Evolutionary conservation across 257 asterid species (phyloP).

Genomic region (Prunella vulgaris): DNA sequence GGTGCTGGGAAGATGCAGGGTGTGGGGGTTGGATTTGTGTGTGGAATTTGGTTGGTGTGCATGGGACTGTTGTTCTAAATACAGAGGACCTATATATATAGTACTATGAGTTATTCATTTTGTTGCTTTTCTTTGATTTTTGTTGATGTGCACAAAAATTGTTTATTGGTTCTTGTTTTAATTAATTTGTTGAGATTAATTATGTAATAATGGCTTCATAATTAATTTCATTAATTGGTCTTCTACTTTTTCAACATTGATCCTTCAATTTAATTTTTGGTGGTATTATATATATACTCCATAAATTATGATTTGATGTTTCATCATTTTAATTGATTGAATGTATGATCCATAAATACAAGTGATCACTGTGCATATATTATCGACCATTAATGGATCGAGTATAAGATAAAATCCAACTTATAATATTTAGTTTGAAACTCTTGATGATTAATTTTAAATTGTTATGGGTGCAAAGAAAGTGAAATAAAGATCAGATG

Average conservation of each 20-base stretch:
- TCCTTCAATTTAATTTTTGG: background rate
- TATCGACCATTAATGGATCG: no score
- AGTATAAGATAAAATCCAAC: no score
- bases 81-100: background rate
- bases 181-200: background rate
- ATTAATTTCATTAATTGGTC: background rate
- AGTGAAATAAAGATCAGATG: no score
- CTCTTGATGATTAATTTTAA: no score
- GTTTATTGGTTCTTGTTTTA: slow-evolving; percentile 10
- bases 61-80: slow-evolving; percentile 23
- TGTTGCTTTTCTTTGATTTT: background rate
- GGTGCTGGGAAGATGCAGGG: slow-evolving; percentile 36
- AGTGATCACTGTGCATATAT: no score
- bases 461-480: no score
- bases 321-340: no score
- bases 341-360: no score
- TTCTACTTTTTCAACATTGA: background rate
- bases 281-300: no score
- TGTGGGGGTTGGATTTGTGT: slow-evolving; percentile 29
- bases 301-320: no score
- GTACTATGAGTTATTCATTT: background rate
- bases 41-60: slow-evolving; percentile 30
- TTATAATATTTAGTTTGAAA: no score
- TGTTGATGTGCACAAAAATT: slow-evolving; percentile 9
- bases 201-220: background rate